Evolutionary conservation across 176 grass and related monocot genomes (phyloP), one percentile per base, ranked within the genome.

Genomic region (Eleusine coracana): DNA sequence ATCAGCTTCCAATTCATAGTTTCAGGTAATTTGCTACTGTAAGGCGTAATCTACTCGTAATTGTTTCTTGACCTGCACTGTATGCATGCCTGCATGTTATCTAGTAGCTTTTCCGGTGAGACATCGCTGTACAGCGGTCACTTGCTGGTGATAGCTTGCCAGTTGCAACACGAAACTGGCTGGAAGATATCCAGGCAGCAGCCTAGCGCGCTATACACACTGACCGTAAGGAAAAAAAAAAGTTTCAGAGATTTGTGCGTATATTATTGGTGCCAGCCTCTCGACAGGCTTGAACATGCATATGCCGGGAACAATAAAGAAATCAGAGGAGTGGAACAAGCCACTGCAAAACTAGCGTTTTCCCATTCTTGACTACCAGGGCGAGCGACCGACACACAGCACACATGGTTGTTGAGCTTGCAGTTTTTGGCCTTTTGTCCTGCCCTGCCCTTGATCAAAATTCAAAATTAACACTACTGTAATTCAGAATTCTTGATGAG

Each of bases 331-430:
- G 50, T 2, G 68, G 60, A 79, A 67, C 37, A 28, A 64, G 37
- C 68, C 58, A n/a, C n/a, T 54, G 64, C 70, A 7, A 25, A 25
- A 18, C 71, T 59, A 78, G 46, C 71, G 86, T 64, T 17, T 13
- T 61, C 23, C 34, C 55, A 31, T 48, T 16, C 79, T 73, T 74
- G 86, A 83, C 80, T 73, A 14, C 11, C n/a, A 58, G 20, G 27
- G 60, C 18, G 69, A 74, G 61, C 81, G 74, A 84, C 81, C 81
- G 81, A 88, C 87, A 80, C 86, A 66, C 75, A 28, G 45, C 37
- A 14, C 66, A n/a, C 59, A 88, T 74, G 81, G 75, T 80, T 61
- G 81, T 88, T 84, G 81, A 62, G 87, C 82, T 80, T 20, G 75
- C 86, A 58, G 6, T 10, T 68, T 73, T 46, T 65, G 58, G 38